Base-by-base conservation (phyloP, 2,329 filamentous ascomycete species). In the Xenoacremonium recifei region DNA sequence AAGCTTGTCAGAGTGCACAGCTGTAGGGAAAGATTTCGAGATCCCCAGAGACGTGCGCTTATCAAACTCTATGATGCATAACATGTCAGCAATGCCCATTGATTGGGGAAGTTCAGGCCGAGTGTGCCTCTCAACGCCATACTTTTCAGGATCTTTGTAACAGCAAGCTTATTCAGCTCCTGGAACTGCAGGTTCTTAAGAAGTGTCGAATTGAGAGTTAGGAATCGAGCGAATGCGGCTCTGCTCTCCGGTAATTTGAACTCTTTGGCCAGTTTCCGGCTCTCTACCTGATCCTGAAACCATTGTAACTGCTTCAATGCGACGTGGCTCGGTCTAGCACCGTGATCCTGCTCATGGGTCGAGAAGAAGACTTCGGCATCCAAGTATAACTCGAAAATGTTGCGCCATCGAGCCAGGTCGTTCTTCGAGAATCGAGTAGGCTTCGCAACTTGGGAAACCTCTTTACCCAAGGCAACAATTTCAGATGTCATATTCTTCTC, bases 91-190 rank as follows among this genome's bases (percentile, higher is more conserved):
- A 21, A 17, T 34, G 6, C 18, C n/a, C 6, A 12, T 11, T 5
- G 7, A 21, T n/a, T n/a, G n/a, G n/a, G n/a, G n/a, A n/a, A n/a
- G n/a, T n/a, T n/a, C n/a, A n/a, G n/a, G n/a, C n/a, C n/a, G n/a
- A n/a, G n/a, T 21, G 13, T 27, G 23, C n/a, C 2, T 11, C 9
- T 16, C 13, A 13, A 19, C 20, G 64, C 77, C 48, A n/a, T 62
- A 86, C 84, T 95, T 64, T 95, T 95, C 39, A 95, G 67, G 38
- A 95, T 95, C 64, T 95, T 95, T 23, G 71, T 72, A 55, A 93
- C 80, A 1, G 89, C 89, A 21, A 77, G 77, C 50, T 80, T 79
- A 57, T 95, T 95, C 50, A 95, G 82, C 59, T 93, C 89, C 57
- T 91, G 87, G 54, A 95, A 95, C 45, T 84, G 83, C 50, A 95